A percentile compares a stretch with the other conserved stretches of the same genome.
Conservation (phyloP, 2,329 filamentous ascomycete species). For the Penicillium sp. region DNA sequence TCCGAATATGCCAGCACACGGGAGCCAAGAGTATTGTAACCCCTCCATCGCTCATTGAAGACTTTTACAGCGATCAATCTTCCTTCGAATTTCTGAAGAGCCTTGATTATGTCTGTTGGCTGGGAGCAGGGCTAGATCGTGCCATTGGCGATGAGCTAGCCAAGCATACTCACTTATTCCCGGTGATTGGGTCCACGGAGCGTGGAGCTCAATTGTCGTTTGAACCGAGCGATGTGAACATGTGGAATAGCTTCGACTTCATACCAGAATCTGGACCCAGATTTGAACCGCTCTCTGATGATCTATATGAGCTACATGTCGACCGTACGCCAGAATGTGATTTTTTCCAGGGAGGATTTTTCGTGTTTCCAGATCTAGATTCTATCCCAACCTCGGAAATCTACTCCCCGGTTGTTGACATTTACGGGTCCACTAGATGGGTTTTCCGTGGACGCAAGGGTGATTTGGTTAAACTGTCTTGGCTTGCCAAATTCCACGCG, state of each 20-base stretch:
- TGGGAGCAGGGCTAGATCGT: neutral
- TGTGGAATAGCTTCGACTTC: constrained; percentile 2
- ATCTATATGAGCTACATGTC: constrained; percentile 3
- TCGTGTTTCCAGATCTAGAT: neutral
- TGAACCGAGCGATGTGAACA: neutral
- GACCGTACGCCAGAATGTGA: neutral
- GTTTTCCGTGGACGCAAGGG: constrained; percentile 1
- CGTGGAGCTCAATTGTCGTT: neutral
- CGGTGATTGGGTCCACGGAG: neutral
- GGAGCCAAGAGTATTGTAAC: neutral
- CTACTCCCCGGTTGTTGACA: neutral
- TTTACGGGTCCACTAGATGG: neutral
- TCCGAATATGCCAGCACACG: neutral
- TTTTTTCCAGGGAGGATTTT: neutral
- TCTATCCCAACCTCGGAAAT: neutral
- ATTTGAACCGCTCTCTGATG: neutral
- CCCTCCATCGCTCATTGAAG: constrained; percentile 1
- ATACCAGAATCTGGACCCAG: neutral
- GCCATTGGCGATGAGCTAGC: neutral
- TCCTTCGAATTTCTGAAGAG: constrained; percentile 1
- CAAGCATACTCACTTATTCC: neutral
- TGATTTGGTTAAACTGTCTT: constrained; percentile 1
- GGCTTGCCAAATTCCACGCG: constrained; percentile 4
- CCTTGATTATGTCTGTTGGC: constrained; percentile 2
- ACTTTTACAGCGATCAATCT: neutral